Percentiles rank a stretch among this genome's conserved stretches.
Evolutionary conservation across 148 eudicot genomes (phyloP).

Genomic region (Linanthus parryae): DNA sequence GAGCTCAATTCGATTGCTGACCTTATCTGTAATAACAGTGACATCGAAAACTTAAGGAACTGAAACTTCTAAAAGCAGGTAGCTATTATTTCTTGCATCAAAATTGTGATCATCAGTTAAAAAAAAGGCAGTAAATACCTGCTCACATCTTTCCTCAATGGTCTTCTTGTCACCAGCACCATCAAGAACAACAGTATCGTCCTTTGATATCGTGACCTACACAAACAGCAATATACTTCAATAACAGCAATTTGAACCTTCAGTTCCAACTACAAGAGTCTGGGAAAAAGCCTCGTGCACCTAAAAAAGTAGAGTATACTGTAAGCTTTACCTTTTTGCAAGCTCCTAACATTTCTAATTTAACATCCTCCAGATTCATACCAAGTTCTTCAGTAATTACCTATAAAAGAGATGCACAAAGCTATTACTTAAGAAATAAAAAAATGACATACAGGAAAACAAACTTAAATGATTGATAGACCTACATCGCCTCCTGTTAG

Average conservation of each 20-base stretch:
- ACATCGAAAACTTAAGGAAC: background rate
- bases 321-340: slow-evolving; percentile 64
- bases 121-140: slow-evolving; percentile 26
- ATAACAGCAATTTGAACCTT: no score
- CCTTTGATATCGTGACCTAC: slow-evolving; percentile 83
- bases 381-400: slow-evolving; percentile 93
- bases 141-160: slow-evolving; percentile 94
- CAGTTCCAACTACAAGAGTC: no score
- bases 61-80: background rate
- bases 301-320: no score
- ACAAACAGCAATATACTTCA: no score
- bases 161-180: slow-evolving; percentile 85
- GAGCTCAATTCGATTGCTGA: slow-evolving; percentile 60
- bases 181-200: slow-evolving; percentile 89
- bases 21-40: slow-evolving; percentile 45
- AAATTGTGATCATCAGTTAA: background rate
- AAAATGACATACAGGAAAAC: background rate
- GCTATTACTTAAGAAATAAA: background rate
- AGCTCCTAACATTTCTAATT: slow-evolving; percentile 70
- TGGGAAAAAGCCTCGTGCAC: no score
- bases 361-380: slow-evolving; percentile 74
- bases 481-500: slow-evolving; percentile 81
- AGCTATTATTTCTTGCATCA: background rate
- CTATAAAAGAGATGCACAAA: slow-evolving; percentile 18
- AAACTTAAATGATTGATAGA: slow-evolving; percentile 30